phyloP scores from a whole-genome alignment of 164 flowering plant genomes.

The Nymphaea thermarum region DNA sequence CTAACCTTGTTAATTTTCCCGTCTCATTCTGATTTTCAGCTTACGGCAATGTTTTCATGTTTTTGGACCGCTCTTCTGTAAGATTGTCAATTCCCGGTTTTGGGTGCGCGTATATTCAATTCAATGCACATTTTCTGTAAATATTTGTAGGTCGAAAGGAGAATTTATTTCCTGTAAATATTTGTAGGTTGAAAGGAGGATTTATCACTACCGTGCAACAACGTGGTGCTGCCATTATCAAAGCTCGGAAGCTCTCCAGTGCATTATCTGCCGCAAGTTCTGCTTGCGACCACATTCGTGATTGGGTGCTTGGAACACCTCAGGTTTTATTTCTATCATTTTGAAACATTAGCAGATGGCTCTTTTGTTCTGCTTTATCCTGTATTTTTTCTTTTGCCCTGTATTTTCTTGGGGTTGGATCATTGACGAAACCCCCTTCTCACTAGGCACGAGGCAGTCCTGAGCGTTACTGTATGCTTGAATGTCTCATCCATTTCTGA shows the following conservation, averaged over 20 bases:
- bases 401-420: too few species aligned
- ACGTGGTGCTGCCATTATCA: slow-evolving; percentile 99
- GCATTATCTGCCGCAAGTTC: slow-evolving; percentile 98
- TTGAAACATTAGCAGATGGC: too few species aligned
- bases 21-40: background rate
- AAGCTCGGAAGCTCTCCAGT: slow-evolving; percentile 95
- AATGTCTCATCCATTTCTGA: background rate
- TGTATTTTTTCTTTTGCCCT: too few species aligned
- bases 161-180: slow-evolving; percentile 25
- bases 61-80: too few species aligned
- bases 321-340: slow-evolving; percentile 34
- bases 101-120: too few species aligned
- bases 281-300: slow-evolving; percentile 98
- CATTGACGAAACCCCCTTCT: too few species aligned
- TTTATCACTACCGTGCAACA: slow-evolving; percentile 90
- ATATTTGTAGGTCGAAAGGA: slow-evolving; percentile 54
- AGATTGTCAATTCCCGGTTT: too few species aligned
- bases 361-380: too few species aligned
- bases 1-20: background rate
- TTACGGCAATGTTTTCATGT: too few species aligned
- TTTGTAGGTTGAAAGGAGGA: slow-evolving; percentile 68
- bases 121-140: too few species aligned
- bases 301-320: slow-evolving; percentile 99
- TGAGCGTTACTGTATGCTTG: too few species aligned
- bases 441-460: too few species aligned